Percentiles rank a stretch among this genome's conserved stretches.
Evolutionary conservation across 2,329 filamentous ascomycete genomes (phyloP).

Genomic region (Colletotrichum sojae): DNA sequence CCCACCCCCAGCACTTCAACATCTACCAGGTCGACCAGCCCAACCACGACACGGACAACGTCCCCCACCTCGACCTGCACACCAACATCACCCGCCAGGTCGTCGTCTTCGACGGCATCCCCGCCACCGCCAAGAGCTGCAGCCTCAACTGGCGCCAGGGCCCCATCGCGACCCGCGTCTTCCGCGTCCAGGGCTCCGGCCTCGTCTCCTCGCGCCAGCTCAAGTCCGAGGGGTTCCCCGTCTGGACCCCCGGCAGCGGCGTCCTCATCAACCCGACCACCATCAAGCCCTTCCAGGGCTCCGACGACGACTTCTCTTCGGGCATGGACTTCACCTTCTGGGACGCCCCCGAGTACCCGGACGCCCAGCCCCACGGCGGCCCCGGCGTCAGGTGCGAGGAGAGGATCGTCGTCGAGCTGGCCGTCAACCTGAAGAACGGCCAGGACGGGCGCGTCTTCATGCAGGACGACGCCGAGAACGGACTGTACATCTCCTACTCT

Average conservation of each 20-base stretch:
- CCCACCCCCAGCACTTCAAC: conserved; percentile 38
- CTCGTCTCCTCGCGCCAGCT: conserved; percentile 38
- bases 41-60: conserved; percentile 28
- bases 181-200: conserved; percentile 52
- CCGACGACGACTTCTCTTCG: neutral
- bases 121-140: conserved; percentile 47
- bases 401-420: conserved; percentile 28
- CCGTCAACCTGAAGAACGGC: conserved; percentile 26
- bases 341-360: conserved; percentile 19
- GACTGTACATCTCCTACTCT: conserved; percentile 20
- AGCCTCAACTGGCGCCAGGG: conserved; percentile 51
- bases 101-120: conserved; percentile 51
- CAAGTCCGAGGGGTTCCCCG: conserved; percentile 24
- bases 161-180: conserved; percentile 52
- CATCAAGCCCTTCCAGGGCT: conserved; percentile 12
- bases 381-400: conserved; percentile 23
- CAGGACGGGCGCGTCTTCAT: conserved; percentile 24
- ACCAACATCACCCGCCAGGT: conserved; percentile 47
- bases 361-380: conserved; percentile 13
- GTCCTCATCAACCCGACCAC: conserved; percentile 28
- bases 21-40: conserved; percentile 29
- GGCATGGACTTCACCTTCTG: conserved; percentile 31
- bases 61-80: conserved; percentile 45
- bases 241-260: conserved; percentile 14
- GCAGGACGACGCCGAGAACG: conserved; percentile 33